Base-by-base conservation (phyloP, 164 flowering plant species). In the Annona cherimola region DNA sequence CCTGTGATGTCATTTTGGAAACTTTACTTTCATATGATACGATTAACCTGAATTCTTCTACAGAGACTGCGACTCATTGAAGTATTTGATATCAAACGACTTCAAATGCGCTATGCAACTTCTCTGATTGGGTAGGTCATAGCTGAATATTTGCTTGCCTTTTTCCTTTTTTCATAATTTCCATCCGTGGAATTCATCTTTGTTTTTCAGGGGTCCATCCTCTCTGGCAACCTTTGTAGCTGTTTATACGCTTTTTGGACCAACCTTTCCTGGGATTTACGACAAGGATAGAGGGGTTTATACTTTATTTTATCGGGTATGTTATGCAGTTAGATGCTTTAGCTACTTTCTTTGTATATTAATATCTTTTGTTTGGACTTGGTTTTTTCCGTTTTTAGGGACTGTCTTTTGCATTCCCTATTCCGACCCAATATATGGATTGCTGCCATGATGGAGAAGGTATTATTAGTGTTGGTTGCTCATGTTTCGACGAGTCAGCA, bases 11-110 rank as follows among this genome's bases (percentile, higher is more conserved):
- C 14, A 50, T 50, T 50, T 11, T 50, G 8, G 14, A 16, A 16
- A 50, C 14, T 50, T 50, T 50, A 16, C 14, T 50, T 50, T 50
- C 14, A 50, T 50, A 3, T 45, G 50, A 16, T 50, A 50, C 14
- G 14, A 50, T 61, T 12, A 35, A 42, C 71, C 9, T 26, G 45
- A 43, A 71, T 69, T 67, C 39, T 67, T 20, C 69, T 4, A 45
- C 83, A 95, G 99, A 88, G 98, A 77, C 72, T 95, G 63, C 94
- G 99, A 6, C 97, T 95, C 77, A 82, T 95, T 79, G 99, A 95
- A 79, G 86, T 95, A 61, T 95, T 83, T 86, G 99, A 95, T 79
- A 83, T 93, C 66, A 93, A 93, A 76, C 84, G 97, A 69, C 93
- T 95, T 73, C 99, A 95, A 76, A 84, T 95, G 94, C 94, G 97